Evolutionary conservation across 371 early-diverging fungal genomes (phyloP), one percentile per base, ranked within the genome.

Genomic region (Racocetra persica): DNA sequence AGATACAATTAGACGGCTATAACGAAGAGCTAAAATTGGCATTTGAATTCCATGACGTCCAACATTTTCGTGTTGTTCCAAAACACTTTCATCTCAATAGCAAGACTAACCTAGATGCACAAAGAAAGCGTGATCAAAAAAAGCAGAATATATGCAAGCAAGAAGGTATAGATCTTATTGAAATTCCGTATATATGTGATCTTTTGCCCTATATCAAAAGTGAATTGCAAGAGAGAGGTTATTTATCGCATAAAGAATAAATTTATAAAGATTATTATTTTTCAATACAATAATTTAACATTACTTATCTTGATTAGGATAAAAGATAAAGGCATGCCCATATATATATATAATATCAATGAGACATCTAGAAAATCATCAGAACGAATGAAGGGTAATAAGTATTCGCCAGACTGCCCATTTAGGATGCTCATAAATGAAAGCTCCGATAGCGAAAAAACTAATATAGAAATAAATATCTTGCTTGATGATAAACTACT

Each of bases 21-120:
- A 69, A 69, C 24, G 70, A 69, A n/a, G n/a, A n/a, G n/a, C n/a
- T n/a, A 10, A 45, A 69, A 49, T 49, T 69, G 51, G 70, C 70
- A 24, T 69, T 69, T 18, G 45, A 69, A 69, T 69, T 69, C 51
- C 38, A 69, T n/a, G n/a, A n/a, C 38, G 0, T 38, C 38, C 2
- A 38, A 4, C 38, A 38, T 38, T 38, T 38, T 38, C 38, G 38
- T 38, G 38, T 38, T 38, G 38, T 38, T 38, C 38, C 38, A 38
- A 38, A 38, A 38, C 38, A 38, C 8, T 38, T 38, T 38, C 2
- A 38, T 2, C 38, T n/a, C 38, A 38, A 38, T 38, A 8, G 38
- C 38, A 38, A 38, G 38, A 2, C 2, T n/a, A n/a, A n/a, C n/a
- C n/a, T n/a, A n/a, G n/a, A n/a, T n/a, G n/a, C n/a, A n/a, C n/a